Evolutionary conservation across 148 eudicot genomes (phyloP).

Genomic region (Arbutus unedo): DNA sequence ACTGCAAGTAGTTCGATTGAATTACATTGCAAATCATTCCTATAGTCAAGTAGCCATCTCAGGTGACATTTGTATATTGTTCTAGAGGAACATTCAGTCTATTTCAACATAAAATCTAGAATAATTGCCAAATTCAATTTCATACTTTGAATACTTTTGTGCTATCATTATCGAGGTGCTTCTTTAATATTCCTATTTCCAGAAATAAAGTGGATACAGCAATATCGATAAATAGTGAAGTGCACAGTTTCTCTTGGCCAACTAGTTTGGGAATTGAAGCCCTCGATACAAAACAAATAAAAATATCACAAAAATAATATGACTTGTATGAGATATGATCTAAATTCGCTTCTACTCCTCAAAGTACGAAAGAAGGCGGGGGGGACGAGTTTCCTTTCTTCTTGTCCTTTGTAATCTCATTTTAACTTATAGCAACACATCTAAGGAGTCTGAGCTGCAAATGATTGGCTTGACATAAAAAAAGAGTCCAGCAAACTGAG

Average conservation of each 20-base stretch:
- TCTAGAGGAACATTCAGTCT: not conserved
- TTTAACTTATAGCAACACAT: too few species aligned
- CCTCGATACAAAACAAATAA: too few species aligned
- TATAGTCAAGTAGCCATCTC: not conserved
- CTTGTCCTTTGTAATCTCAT: too few species aligned
- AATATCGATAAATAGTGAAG: too few species aligned
- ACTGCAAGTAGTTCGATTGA: not conserved
- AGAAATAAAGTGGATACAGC: not conserved
- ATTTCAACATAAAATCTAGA: not conserved
- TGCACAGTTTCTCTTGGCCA: too few species aligned
- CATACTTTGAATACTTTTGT: not conserved
- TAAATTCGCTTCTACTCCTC: not conserved
- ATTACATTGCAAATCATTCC: not conserved
- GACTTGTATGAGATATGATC: not conserved
- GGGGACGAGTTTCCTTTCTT: too few species aligned
- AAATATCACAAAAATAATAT: not conserved
- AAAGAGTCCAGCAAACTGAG: too few species aligned
- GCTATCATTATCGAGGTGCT: not conserved
- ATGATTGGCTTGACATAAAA: too few species aligned
- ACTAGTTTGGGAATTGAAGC: too few species aligned
- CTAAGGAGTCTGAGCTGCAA: too few species aligned
- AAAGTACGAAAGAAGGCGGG: too few species aligned
- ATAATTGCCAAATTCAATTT: not conserved
- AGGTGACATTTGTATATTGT: not conserved
- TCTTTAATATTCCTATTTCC: not conserved